These are phyloP conservation scores for Fonsecaea pugnacius DNA, from an alignment of 2,329 filamentous ascomycete genomes.

Conservation along the genomic window DNA sequence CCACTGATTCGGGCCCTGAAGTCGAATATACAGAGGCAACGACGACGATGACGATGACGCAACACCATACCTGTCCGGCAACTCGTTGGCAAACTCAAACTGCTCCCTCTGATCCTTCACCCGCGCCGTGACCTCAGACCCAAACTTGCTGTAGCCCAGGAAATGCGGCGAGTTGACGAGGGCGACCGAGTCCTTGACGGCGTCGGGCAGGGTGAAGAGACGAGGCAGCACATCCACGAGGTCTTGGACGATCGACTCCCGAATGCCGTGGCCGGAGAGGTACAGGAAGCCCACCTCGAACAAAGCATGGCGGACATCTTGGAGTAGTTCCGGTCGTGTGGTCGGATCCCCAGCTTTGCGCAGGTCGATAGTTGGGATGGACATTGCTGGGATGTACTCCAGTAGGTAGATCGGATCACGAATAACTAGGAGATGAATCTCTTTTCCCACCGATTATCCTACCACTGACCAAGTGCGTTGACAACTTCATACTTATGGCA, in stretches of 20 bases:
- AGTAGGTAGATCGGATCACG: too few species aligned
- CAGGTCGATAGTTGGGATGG: conserved; percentile 44
- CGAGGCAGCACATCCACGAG: conserved; percentile 30
- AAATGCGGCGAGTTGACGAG: conserved; percentile 62
- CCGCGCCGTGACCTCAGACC: conserved; percentile 61
- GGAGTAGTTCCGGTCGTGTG: conserved; percentile 20
- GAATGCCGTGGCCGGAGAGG: conserved; percentile 37
- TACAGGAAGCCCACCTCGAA: conserved; percentile 40
- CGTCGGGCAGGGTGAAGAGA: conserved; percentile 35
- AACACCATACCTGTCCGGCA: conserved; percentile 38
- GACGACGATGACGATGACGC: conserved; percentile 31
- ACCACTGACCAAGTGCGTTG: not conserved
- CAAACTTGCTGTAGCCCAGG: conserved; percentile 62
- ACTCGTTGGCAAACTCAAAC: conserved; percentile 61
- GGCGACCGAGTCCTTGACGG: conserved; percentile 35
- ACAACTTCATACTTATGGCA: too few species aligned
- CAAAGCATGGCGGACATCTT: conserved; percentile 33
- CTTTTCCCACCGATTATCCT: not conserved
- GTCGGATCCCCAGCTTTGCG: conserved; percentile 37
- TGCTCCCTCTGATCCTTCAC: conserved; percentile 60
- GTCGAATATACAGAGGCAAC: conserved; percentile 47
- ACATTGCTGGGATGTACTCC: conserved; percentile 11
- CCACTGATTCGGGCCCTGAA: conserved; percentile 59
- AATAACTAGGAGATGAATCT: not conserved
- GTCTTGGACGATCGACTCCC: conserved; percentile 26